These are phyloP conservation scores for Adansonia gregorii DNA, from an alignment of 441 rosid species.

Conservation along the genomic window DNA sequence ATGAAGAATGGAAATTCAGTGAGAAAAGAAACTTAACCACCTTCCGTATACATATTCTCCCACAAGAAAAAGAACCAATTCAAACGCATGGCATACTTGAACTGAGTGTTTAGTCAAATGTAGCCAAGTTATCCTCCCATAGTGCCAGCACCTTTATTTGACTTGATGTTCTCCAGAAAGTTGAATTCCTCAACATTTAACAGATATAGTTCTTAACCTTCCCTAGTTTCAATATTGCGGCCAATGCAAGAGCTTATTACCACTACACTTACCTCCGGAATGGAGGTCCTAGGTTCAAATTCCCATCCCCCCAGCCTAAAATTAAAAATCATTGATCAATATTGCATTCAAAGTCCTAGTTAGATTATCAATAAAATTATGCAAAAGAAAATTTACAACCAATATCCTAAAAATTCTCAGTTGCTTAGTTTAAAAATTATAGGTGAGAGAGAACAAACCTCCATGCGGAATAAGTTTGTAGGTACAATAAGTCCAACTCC, in stretches of 20 bases:
- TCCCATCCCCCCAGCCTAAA: neutral
- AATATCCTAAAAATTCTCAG: neutral
- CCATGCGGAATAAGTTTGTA: constrained; percentile 71
- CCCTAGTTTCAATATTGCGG: neutral
- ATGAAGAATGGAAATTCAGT: neutral
- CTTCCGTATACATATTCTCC: neutral
- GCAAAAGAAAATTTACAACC: too few relatives aligned
- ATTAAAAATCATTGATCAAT: neutral
- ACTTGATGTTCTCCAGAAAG: neutral
- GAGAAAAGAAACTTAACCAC: neutral
- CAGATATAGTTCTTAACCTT: neutral
- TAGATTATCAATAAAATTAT: too few relatives aligned
- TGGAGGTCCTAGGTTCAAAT: neutral
- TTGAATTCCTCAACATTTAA: neutral
- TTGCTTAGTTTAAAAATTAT: neutral
- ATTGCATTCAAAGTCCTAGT: neutral
- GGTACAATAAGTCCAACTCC: constrained; percentile 91
- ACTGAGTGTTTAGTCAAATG: neutral
- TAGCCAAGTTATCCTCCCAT: neutral
- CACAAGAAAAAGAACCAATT: neutral
- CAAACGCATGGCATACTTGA: neutral
- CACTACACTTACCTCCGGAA: neutral
- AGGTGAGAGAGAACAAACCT: constrained; percentile 52
- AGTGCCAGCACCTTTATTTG: neutral
- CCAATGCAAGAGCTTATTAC: neutral